Percentiles rank a stretch among this genome's conserved stretches.
These are phyloP conservation scores for Senna tora DNA, from an alignment of 306 rosid genomes.

Conservation along the genomic window DNA sequence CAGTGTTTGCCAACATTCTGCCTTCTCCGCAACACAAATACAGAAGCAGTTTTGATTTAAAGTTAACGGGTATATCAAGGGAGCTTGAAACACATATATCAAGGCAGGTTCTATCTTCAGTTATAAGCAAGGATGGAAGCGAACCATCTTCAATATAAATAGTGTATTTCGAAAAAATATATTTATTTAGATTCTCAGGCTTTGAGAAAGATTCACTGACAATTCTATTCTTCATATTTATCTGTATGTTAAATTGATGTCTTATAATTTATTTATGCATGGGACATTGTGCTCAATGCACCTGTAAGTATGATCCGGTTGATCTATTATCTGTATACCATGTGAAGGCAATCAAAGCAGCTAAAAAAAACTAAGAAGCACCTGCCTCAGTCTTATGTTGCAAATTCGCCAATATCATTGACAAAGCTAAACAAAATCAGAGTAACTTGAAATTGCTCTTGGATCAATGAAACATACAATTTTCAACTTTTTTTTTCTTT, in stretches of 20 bases:
- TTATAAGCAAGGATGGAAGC: conserved; percentile 72
- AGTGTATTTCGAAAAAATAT: conserved; percentile 32
- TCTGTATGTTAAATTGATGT: conserved; percentile 33
- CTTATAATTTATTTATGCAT: conserved; percentile 37
- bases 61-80: conserved; percentile 79
- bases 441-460: conserved; percentile 28
- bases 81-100: conserved; percentile 97
- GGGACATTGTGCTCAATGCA: conserved; percentile 23
- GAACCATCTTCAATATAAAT: conserved; percentile 67
- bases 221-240: conserved; percentile 35
- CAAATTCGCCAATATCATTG: conserved; percentile 39
- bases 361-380: conserved; percentile 14
- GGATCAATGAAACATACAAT: conserved; percentile 43
- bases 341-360: conserved; percentile 26
- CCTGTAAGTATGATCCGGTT: conserved; percentile 16
- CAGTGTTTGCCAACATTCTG: conserved; percentile 50
- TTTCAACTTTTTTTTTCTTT: conserved; percentile 10
- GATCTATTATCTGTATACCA: conserved; percentile 10
- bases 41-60: conserved; percentile 82
- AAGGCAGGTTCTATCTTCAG: conserved; percentile 84
- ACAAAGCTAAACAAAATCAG: conserved; percentile 36
- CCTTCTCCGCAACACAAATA: conserved; percentile 80
- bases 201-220: conserved; percentile 58
- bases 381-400: conserved; percentile 32
- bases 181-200: conserved; percentile 58